These are phyloP conservation scores for Pyronema omphalodes DNA, from an alignment of 495 filamentous ascomycete genomes.

Conservation along the genomic window DNA sequence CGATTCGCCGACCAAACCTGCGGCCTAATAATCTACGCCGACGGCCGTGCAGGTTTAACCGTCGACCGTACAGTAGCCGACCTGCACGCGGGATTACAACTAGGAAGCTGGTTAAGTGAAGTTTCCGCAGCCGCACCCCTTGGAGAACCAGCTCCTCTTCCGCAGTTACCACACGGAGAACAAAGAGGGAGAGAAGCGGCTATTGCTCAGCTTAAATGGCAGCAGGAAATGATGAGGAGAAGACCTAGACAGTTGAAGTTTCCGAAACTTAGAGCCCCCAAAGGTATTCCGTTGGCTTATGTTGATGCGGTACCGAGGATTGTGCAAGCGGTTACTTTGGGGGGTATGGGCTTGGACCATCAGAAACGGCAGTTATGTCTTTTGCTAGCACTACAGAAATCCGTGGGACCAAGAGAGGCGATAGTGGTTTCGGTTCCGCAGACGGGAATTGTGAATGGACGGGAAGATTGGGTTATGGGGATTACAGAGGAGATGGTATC, in stretches of 20 bases:
- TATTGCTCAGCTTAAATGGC: background rate
- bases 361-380: background rate
- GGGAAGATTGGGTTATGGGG: background rate
- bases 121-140: background rate
- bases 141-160: background rate
- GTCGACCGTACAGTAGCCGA: background rate
- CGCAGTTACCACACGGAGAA: background rate
- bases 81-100: background rate
- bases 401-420: background rate
- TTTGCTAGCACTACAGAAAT: background rate
- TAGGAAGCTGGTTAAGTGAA: background rate
- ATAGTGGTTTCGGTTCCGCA: background rate
- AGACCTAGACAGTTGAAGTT: background rate
- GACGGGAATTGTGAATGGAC: background rate
- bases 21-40: background rate
- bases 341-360: background rate
- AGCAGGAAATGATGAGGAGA: background rate
- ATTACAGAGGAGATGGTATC: background rate
- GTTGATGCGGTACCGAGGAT: background rate
- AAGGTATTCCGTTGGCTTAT: background rate
- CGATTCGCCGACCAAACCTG: conserved; percentile 12
- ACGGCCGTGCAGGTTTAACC: background rate
- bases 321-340: background rate
- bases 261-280: background rate
- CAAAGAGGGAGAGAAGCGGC: background rate